A percentile compares a stretch with the other conserved stretches of the same genome.
phyloP scores from a whole-genome alignment of 1,284 basidiomycete genomes.

The Malassezia equina region DNA sequence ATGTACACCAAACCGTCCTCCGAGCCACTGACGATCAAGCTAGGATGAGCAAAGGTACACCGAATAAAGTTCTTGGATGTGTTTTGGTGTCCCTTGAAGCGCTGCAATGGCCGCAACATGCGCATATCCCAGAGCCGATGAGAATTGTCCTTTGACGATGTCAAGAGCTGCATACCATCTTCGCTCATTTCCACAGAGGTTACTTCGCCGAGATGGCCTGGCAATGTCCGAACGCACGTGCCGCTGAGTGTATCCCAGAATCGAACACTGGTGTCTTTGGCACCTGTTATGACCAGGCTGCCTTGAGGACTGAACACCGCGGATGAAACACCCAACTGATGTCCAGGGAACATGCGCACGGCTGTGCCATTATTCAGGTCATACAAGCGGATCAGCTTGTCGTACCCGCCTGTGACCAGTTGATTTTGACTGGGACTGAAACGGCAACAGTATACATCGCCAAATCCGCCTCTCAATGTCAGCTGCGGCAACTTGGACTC shows the following conservation, averaged over 20 bases:
- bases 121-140: conserved; percentile 43
- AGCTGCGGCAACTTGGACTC: conserved; percentile 21
- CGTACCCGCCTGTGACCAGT: conserved; percentile 51
- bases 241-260: conserved; percentile 53
- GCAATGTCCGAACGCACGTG: conserved; percentile 49
- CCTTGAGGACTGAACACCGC: conserved; percentile 51
- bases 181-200: conserved; percentile 52
- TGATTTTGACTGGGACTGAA: conserved; percentile 50
- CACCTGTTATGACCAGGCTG: conserved; percentile 50
- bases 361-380: conserved; percentile 50
- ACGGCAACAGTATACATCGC: conserved; percentile 51
- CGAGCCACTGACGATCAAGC: conserved; percentile 50
- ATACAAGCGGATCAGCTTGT: conserved; percentile 51
- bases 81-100: conserved; percentile 53
- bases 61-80: conserved; percentile 53
- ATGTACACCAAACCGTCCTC: conserved; percentile 49
- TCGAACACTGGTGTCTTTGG: conserved; percentile 51
- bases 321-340: conserved; percentile 50
- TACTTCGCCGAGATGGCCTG: conserved; percentile 51
- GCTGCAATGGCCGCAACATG: conserved; percentile 46
- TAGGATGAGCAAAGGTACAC: conserved; percentile 49
- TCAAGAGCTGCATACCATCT: conserved; percentile 50
- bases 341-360: conserved; percentile 52
- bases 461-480: conserved; percentile 31
- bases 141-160: conserved; percentile 52